phyloP scores from a whole-genome alignment of 495 filamentous ascomycete genomes.

The Penicillium salamii region DNA sequence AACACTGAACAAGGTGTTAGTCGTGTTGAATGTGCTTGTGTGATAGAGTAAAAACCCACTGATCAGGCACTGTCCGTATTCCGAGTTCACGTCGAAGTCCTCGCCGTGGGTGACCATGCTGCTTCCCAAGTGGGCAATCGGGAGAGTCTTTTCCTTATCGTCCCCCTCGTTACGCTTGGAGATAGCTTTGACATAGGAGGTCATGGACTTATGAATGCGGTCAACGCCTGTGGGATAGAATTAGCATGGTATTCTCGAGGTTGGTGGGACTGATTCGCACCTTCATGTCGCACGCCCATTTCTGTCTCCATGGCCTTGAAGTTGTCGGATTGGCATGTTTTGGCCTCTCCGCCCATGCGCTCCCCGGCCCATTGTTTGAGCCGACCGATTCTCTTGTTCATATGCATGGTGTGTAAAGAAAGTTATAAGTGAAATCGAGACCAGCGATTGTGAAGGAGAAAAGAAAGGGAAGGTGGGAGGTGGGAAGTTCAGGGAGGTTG shows the following conservation, averaged over 20 bases:
- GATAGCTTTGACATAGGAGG: conserved; percentile 82
- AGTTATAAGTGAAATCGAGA: conserved; percentile 6
- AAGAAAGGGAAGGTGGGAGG: conserved; percentile 9
- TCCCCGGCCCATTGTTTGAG: conserved; percentile 99
- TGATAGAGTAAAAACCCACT: conserved; percentile 54
- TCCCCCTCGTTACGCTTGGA: conserved; percentile 82
- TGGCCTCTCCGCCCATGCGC: conserved; percentile 91
- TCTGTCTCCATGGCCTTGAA: conserved; percentile 92
- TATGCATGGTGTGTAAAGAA: conserved; percentile 62
- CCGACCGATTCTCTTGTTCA: conserved; percentile 94
- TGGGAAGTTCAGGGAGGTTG: conserved; percentile 10
- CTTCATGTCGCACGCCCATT: conserved; percentile 89
- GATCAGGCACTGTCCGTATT: conserved; percentile 87
- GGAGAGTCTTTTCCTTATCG: conserved; percentile 80
- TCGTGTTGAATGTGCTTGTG: not conserved
- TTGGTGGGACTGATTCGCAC: conserved; percentile 42
- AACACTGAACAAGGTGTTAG: conserved; percentile 50
- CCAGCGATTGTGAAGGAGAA: conserved; percentile 7
- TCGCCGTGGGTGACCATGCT: conserved; percentile 91
- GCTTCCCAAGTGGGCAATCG: conserved; percentile 76
- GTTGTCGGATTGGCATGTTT: conserved; percentile 84
- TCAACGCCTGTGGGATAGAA: conserved; percentile 69
- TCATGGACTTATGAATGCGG: conserved; percentile 86
- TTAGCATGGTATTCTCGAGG: conserved; percentile 4
- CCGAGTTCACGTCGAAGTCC: conserved; percentile 87